Base-by-base conservation (phyloP, 768 basidiomycete species). In the Lanmaoa rubissima region DNA sequence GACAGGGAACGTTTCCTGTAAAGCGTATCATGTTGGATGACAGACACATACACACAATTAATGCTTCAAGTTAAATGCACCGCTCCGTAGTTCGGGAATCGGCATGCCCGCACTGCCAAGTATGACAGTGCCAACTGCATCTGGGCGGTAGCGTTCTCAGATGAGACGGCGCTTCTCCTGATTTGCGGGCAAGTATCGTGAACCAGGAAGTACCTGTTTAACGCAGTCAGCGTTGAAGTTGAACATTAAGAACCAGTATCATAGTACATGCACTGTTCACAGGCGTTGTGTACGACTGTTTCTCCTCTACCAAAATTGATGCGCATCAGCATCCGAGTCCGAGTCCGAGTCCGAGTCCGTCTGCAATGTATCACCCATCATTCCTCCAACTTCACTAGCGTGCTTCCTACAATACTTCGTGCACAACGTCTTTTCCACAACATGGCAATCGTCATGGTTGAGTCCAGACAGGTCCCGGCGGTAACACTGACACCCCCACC, bases 241-340 rank as follows among this genome's bases (percentile, higher is more conserved):
- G 21, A 24, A 24, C 21, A 2, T 24, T 24, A 24, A 24, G 21
- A 24, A 24, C 21, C 21, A 24, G 21, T 24, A 24, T 24, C 21
- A 24, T 24, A 24, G 21, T 24, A 24, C 21, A 24, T 24, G 3
- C 21, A n/a, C n/a, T n/a, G n/a, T n/a, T n/a, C n/a, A 24, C 21
- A 24, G 21, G 21, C 26, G 41, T 48, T 55, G 60, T 60, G 42
- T 60, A 40, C 47, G 9, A 3, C 10, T 60, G 46, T 60, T 60
- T 53, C 46, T 19, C 9, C 24, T 10, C 16, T 42, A 19, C 48
- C 2, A 17, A 40, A 52, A 39, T 51, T 39, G 48, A 51, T 2
- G 4, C 21, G 21, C 13, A 1, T 42, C 42, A 24, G 21, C 21
- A 36, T 60, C 53, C 52, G 53, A 51, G 19, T 21, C 17, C 55